phyloP scores from a whole-genome alignment of 805 yeast species.

The Saccharomyces mikatae region DNA sequence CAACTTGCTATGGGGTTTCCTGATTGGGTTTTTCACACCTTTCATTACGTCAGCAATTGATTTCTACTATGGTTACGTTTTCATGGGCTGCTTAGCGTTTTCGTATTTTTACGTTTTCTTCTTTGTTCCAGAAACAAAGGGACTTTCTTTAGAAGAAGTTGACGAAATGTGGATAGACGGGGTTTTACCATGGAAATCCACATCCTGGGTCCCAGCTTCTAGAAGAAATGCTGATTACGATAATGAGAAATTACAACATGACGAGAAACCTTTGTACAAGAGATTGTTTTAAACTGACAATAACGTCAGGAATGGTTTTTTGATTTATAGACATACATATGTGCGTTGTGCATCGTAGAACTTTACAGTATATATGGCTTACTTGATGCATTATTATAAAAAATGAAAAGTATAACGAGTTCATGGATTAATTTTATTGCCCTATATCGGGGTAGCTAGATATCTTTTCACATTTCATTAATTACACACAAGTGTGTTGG shows the following conservation, averaged over 20 bases:
- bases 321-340: background rate
- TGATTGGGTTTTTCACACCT: too few relatives aligned
- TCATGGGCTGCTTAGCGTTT: too few relatives aligned
- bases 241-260: slow-evolving; percentile 12
- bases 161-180: slow-evolving; percentile 46
- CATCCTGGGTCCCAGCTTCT: slow-evolving; percentile 42
- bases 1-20: slow-evolving; percentile 44
- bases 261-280: slow-evolving; percentile 18
- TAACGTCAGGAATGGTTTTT: background rate
- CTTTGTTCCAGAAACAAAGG: slow-evolving; percentile 68
- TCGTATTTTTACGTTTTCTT: slow-evolving; percentile 48
- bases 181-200: slow-evolving; percentile 37
- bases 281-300: slow-evolving; percentile 5
- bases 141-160: slow-evolving; percentile 71
- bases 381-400: background rate
- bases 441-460: too few relatives aligned
- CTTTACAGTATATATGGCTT: background rate
- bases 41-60: too few relatives aligned
- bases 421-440: too few relatives aligned
- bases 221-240: slow-evolving; percentile 18
- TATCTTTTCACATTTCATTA: too few relatives aligned
- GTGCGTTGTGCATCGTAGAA: background rate
- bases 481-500: too few relatives aligned
- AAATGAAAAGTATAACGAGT: too few relatives aligned
- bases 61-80: too few relatives aligned